Conservation (phyloP, 805 yeast genomes). For the Metschnikowia chrysomelidarum region DNA sequence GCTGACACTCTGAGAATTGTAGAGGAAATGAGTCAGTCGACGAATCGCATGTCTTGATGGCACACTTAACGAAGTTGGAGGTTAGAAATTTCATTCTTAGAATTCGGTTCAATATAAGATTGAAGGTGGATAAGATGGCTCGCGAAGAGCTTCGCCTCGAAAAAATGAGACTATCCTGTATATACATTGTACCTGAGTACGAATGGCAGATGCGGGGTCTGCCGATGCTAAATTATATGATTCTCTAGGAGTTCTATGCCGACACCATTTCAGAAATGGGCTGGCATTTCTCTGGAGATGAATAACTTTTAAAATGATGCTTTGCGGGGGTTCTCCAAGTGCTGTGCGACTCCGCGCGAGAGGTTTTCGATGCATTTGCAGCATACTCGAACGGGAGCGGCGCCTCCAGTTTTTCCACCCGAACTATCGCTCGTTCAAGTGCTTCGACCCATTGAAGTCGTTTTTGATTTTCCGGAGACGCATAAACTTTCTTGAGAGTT, state of each 20-base stretch:
- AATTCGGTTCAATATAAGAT: neutral
- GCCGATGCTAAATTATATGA: no score
- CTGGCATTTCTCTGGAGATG: neutral
- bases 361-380: no score
- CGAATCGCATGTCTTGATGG: constrained; percentile 76
- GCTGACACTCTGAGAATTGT: constrained; percentile 60
- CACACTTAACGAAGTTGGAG: constrained; percentile 95
- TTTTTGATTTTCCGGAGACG: constrained; percentile 6
- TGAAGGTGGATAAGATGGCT: neutral
- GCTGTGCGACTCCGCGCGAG: no score
- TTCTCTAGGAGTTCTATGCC: no score
- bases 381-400: no score
- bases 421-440: no score
- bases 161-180: constrained; percentile 6
- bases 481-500: constrained; percentile 12
- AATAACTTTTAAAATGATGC: no score
- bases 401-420: no score
- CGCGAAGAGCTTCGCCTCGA: constrained; percentile 4
- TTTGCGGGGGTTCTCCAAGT: no score
- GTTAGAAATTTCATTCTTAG: constrained; percentile 81
- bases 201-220: no score
- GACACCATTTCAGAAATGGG: no score
- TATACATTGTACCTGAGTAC: neutral
- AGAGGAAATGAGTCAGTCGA: constrained; percentile 81
- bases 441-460: constrained; percentile 17